These are phyloP conservation scores for Pseudoscleropodium purum DNA, from an alignment of 225 moss, liverwort and hornwort genomes.

Conservation along the genomic window DNA sequence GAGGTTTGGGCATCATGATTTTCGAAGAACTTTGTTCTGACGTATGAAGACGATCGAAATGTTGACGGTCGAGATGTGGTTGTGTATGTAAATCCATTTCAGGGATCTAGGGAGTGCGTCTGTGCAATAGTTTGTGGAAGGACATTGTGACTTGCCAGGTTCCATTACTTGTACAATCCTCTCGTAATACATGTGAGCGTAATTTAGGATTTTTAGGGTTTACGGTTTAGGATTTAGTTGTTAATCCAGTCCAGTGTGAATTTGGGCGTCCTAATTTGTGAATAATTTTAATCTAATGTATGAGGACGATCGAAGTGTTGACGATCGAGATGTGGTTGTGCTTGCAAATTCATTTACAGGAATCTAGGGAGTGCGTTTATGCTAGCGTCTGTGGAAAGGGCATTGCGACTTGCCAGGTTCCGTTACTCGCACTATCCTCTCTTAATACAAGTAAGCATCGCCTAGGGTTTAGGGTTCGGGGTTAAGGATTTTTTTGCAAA, in stretches of 20 bases:
- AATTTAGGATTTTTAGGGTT: background rate
- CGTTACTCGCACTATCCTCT: background rate
- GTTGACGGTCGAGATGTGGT: background rate
- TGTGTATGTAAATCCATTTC: background rate
- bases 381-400: background rate
- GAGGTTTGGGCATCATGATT: background rate
- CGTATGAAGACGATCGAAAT: background rate
- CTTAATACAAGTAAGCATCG: background rate
- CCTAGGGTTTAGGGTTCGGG: background rate
- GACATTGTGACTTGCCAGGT: background rate
- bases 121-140: background rate
- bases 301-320: background rate
- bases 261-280: background rate
- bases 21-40: background rate
- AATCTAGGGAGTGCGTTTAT: background rate
- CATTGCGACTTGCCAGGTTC: background rate
- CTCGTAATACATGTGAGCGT: background rate
- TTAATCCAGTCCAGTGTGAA: background rate
- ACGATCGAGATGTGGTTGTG: background rate
- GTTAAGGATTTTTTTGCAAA: background rate
- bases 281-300: background rate
- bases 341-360: background rate
- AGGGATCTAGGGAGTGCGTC: background rate
- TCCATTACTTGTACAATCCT: background rate
- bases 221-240: background rate